phyloP scores from a whole-genome alignment of 441 rosid species.

The Populus hybrid region DNA sequence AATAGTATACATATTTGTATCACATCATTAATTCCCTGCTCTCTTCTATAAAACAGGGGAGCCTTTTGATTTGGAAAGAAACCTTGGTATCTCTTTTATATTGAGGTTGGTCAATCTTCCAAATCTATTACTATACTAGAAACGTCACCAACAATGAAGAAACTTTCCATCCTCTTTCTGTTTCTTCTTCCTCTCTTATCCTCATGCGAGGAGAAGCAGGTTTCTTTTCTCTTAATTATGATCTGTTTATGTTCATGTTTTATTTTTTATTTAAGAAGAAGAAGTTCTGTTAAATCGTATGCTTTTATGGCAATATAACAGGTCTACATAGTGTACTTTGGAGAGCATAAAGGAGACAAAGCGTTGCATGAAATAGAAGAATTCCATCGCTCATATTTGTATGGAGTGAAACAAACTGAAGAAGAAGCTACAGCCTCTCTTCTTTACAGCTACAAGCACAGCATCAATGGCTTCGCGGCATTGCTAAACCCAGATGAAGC shows the following conservation, averaged over 20 bases:
- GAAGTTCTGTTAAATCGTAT: not conserved
- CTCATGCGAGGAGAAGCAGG: conserved; percentile 34
- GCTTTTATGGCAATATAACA: conserved; percentile 11
- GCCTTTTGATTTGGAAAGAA: not conserved
- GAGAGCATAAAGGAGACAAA: conserved; percentile 48
- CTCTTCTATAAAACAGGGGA: not conserved
- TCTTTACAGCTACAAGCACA: conserved; percentile 77
- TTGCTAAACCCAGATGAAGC: conserved; percentile 60
- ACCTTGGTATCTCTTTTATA: not conserved
- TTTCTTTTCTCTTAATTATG: not conserved
- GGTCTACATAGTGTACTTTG: conserved; percentile 57
- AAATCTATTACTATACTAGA: not conserved
- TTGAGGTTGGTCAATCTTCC: not conserved
- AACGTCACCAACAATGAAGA: conserved; percentile 26
- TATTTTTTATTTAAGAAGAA: not conserved
- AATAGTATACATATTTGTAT: not conserved
- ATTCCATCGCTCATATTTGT: conserved; percentile 50
- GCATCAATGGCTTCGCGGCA: conserved; percentile 81
- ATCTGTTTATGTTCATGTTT: not conserved
- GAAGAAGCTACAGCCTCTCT: conserved; percentile 58
- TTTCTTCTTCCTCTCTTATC: conserved; percentile 40
- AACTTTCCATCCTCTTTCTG: conserved; percentile 24
- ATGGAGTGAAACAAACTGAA: conserved; percentile 42
- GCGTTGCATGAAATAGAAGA: conserved; percentile 50
- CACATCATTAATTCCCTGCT: not conserved